These are phyloP conservation scores for Nelumbo lutea DNA, from an alignment of 164 flowering plant species.

Conservation along the genomic window DNA sequence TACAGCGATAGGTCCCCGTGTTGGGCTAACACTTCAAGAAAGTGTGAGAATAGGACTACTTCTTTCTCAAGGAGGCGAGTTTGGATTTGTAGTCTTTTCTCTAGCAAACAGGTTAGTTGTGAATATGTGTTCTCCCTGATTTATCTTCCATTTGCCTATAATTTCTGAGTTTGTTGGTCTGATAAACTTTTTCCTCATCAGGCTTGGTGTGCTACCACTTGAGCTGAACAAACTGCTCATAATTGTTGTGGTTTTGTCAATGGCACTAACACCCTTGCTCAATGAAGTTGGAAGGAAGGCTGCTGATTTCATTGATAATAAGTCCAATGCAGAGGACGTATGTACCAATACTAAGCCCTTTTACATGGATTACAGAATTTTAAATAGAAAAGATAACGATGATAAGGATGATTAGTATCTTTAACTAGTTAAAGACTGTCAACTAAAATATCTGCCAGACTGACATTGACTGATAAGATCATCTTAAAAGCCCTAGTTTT, in stretches of 20 bases:
- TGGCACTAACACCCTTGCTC: conserved; percentile 92
- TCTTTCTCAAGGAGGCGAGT: conserved; percentile 98
- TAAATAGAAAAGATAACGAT: background rate
- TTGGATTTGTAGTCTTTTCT: conserved; percentile 95
- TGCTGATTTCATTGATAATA: conserved; percentile 60
- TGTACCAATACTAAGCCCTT: conserved; percentile 13
- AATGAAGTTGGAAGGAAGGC: conserved; percentile 84
- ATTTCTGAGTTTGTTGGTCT: conserved; percentile 2
- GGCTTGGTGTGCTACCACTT: conserved; percentile 98
- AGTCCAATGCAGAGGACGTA: conserved; percentile 51
- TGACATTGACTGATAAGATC: background rate
- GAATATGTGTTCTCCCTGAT: background rate
- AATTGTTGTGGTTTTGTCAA: conserved; percentile 92
- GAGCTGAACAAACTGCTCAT: conserved; percentile 97
- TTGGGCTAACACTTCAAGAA: conserved; percentile 80
- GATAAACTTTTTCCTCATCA: conserved; percentile 23
- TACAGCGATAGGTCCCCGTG: conserved; percentile 93
- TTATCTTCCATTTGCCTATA: conserved; percentile 2
- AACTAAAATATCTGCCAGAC: background rate
- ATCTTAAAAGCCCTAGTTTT: background rate
- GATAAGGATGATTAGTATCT: background rate
- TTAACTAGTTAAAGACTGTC: background rate
- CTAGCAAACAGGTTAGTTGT: conserved; percentile 81
- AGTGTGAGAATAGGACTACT: conserved; percentile 91
- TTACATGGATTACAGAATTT: background rate